phyloP scores from a whole-genome alignment of 1,139 yeast genomes.

The Lodderomyces oxycetoniae region DNA sequence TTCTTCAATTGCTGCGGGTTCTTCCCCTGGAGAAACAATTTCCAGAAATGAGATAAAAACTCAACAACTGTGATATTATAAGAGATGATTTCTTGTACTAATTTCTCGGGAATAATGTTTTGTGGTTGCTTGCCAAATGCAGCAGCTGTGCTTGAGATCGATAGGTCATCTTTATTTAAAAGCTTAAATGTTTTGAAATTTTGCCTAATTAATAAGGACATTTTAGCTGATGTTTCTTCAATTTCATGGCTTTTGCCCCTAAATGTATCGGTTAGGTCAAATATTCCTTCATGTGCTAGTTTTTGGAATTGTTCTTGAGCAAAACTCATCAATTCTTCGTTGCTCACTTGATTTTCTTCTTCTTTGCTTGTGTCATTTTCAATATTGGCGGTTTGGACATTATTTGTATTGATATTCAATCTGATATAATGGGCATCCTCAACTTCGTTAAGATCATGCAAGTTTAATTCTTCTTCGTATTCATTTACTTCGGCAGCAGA shows the following conservation, averaged over 20 bases:
- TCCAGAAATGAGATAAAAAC: slow-evolving; percentile 45
- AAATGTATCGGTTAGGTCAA: slow-evolving; percentile 44
- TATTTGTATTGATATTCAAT: slow-evolving; percentile 44
- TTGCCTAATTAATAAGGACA: slow-evolving; percentile 47
- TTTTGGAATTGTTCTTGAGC: slow-evolving; percentile 6
- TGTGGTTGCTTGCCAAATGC: slow-evolving; percentile 7
- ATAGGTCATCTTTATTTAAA: slow-evolving; percentile 11
- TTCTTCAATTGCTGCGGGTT: slow-evolving; percentile 39
- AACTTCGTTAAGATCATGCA: slow-evolving; percentile 57
- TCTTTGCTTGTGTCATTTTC: slow-evolving; percentile 3
- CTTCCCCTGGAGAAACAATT: slow-evolving; percentile 31
- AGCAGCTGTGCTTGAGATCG: not conserved
- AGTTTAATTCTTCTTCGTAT: slow-evolving; percentile 47
- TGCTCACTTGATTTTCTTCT: slow-evolving; percentile 2
- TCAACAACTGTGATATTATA: slow-evolving; percentile 40
- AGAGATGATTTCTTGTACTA: slow-evolving; percentile 33
- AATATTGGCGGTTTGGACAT: slow-evolving; percentile 11
- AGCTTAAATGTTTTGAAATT: slow-evolving; percentile 40
- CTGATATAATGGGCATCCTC: slow-evolving; percentile 51
- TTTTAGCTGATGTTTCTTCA: slow-evolving; percentile 46
- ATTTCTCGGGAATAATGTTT: slow-evolving; percentile 24
- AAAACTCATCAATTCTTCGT: slow-evolving; percentile 5
- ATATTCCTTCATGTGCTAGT: slow-evolving; percentile 8
- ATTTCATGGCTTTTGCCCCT: slow-evolving; percentile 32
- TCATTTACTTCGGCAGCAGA: slow-evolving; percentile 30